phyloP scores from a whole-genome alignment of 495 filamentous ascomycete species.

The Neurospora africana region DNA sequence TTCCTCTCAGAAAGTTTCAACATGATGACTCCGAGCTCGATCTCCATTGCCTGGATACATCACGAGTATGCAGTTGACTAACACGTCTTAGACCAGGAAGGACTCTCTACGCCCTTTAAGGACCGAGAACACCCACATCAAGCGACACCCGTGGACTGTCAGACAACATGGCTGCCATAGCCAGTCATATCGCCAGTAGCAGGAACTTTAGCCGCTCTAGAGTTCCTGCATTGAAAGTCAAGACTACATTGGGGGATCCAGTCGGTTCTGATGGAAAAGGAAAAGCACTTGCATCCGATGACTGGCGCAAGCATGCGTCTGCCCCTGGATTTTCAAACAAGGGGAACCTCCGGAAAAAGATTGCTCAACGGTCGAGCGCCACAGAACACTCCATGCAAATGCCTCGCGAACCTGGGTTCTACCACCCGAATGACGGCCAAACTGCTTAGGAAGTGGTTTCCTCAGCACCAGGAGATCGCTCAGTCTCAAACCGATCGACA shows the following conservation, averaged over 20 bases:
- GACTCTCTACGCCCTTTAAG: background rate
- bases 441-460: constrained; percentile 13
- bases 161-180: constrained; percentile 7
- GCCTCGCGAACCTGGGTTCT: constrained; percentile 7
- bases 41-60: background rate
- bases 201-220: constrained; percentile 4
- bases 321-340: background rate
- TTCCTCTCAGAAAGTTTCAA: background rate
- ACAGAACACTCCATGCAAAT: background rate
- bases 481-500: background rate
- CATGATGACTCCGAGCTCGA: background rate
- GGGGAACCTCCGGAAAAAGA: background rate
- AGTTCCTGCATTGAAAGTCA: constrained; percentile 6
- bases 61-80: background rate
- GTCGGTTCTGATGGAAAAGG: constrained; percentile 5
- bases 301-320: constrained; percentile 19
- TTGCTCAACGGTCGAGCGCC: background rate
- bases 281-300: constrained; percentile 14
- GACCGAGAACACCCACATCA: background rate
- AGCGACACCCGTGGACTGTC: background rate
- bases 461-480: constrained; percentile 10
- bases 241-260: constrained; percentile 7
- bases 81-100: background rate
- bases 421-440: constrained; percentile 4
- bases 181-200: background rate